These are phyloP conservation scores for Colletotrichum theobromicola DNA, from an alignment of 2,329 filamentous ascomycete genomes.

Conservation along the genomic window DNA sequence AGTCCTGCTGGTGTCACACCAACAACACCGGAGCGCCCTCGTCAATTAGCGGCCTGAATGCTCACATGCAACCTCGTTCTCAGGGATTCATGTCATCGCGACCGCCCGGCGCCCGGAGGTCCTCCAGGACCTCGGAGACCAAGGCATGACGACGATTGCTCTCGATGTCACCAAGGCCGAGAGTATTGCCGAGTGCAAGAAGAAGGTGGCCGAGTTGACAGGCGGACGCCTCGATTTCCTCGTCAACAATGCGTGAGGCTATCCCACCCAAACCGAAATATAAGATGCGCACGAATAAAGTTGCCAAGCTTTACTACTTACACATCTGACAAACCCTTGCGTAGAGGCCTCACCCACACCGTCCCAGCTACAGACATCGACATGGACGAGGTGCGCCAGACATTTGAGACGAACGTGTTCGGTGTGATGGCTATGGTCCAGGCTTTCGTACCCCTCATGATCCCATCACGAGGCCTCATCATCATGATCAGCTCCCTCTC, in stretches of 20 bases:
- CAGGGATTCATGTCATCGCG: constrained; percentile 61
- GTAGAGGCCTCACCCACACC: constrained; percentile 55
- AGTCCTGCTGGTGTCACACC: neutral
- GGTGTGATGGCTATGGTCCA: constrained; percentile 61
- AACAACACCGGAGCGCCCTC: neutral
- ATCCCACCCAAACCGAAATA: neutral
- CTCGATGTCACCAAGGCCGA: constrained; percentile 59
- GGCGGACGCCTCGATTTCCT: constrained; percentile 61
- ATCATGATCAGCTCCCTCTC: constrained; percentile 61
- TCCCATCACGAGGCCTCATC: constrained; percentile 55
- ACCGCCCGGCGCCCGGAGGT: constrained; percentile 58
- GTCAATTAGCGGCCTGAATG: neutral
- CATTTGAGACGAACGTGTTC: constrained; percentile 64
- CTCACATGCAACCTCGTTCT: neutral
- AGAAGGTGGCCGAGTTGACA: constrained; percentile 51
- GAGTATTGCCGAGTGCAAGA: constrained; percentile 55
- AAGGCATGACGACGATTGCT: constrained; percentile 54
- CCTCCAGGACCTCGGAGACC: constrained; percentile 46
- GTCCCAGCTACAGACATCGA: constrained; percentile 58
- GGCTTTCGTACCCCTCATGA: constrained; percentile 54
- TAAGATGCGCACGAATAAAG: neutral
- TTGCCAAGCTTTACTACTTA: neutral
- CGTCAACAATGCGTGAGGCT: constrained; percentile 63
- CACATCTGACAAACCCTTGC: neutral
- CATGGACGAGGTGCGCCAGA: constrained; percentile 55